These are phyloP conservation scores for Centaurea solstitialis DNA, from an alignment of 129 eudicot species.

Conservation along the genomic window DNA sequence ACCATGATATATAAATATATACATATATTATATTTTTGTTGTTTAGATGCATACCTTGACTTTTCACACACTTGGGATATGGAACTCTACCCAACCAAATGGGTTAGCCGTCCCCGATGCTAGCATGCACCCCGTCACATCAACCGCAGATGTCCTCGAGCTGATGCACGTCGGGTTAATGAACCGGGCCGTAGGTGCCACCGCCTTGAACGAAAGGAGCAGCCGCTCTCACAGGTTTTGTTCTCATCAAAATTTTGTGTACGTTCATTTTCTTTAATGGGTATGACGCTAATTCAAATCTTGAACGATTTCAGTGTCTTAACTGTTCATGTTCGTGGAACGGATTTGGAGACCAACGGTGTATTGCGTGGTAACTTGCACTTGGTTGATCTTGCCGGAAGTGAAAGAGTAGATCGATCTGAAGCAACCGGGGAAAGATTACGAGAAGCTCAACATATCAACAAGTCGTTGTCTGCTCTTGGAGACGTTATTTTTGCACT, in stretches of 20 bases:
- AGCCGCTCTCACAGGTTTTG: constrained; percentile 90
- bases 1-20: no score
- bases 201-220: constrained; percentile 91
- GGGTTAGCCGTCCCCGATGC: constrained; percentile 96
- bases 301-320: constrained; percentile 54
- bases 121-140: constrained; percentile 80
- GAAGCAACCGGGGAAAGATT: constrained; percentile 85
- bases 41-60: constrained; percentile 54
- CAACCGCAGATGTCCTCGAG: constrained; percentile 74
- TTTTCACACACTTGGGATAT: constrained; percentile 88
- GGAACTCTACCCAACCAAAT: constrained; percentile 81
- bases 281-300: neutral
- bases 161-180: constrained; percentile 76
- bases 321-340: constrained; percentile 83
- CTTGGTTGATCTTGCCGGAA: constrained; percentile 92
- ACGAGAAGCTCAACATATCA: constrained; percentile 86
- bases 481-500: constrained; percentile 92
- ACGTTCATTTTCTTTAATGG: neutral
- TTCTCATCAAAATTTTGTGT: neutral
- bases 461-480: constrained; percentile 82
- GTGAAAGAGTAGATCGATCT: constrained; percentile 87
- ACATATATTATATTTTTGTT: neutral
- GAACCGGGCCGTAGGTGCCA: constrained; percentile 91
- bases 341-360: constrained; percentile 65
- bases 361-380: constrained; percentile 79